Conservation (phyloP, 768 basidiomycete species). For the Leucogyrophana mollusca region DNA sequence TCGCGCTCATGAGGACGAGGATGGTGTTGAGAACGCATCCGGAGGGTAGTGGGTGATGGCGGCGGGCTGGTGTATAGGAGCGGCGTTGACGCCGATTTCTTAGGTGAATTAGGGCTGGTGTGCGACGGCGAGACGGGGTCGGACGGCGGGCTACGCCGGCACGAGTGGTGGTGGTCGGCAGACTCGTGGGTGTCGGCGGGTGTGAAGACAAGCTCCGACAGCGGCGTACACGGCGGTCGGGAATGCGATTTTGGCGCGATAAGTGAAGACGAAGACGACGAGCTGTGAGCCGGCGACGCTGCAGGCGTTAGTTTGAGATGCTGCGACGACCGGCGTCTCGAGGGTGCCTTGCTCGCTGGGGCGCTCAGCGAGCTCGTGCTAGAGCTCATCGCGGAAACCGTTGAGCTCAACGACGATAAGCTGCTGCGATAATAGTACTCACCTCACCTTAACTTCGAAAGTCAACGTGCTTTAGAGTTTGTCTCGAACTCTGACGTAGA, state of each 20-base stretch:
- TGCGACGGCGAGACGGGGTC: not conserved
- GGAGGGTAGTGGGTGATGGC: not conserved
- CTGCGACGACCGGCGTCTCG: constrained; percentile 5
- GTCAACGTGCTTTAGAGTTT: too few relatives aligned
- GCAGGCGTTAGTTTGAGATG: constrained; percentile 3
- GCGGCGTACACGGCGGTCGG: not conserved
- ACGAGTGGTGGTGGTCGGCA: too few relatives aligned
- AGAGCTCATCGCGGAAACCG: too few relatives aligned
- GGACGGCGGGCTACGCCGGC: not conserved
- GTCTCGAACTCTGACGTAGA: too few relatives aligned
- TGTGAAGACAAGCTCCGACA: constrained; percentile 4
- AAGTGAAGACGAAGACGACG: not conserved
- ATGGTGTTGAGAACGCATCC: constrained; percentile 4
- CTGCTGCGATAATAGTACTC: too few relatives aligned
- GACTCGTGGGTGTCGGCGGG: constrained; percentile 1
- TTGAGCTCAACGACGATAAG: too few relatives aligned
- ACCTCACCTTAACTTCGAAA: too few relatives aligned
- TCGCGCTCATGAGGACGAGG: constrained; percentile 4
- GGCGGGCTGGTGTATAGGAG: not conserved
- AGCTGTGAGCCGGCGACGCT: not conserved
- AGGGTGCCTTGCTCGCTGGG: constrained; percentile 1
- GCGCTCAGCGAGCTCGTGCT: not conserved
- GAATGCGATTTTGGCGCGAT: not conserved
- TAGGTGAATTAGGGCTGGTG: too few relatives aligned
- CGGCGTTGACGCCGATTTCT: not conserved